Conservation (phyloP, 2,329 filamentous ascomycete genomes). For the Cladosporium sp. region DNA sequence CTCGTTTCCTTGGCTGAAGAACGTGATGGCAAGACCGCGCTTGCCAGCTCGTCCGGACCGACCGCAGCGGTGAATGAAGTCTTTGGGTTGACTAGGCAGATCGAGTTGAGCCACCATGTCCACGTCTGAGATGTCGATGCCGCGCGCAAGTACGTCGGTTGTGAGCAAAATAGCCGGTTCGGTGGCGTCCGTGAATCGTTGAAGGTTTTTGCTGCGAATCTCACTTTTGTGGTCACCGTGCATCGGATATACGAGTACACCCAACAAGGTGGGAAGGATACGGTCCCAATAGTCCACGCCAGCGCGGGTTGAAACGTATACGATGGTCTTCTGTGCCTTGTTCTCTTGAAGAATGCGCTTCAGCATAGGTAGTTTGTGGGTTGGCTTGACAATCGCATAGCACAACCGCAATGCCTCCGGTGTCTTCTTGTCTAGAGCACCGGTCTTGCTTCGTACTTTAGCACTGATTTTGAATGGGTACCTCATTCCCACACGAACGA, state of each 20-base stretch:
- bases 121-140: constrained; percentile 85
- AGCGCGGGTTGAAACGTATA: constrained; percentile 91
- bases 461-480: constrained; percentile 95
- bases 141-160: constrained; percentile 85
- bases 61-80: constrained; percentile 63
- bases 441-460: constrained; percentile 74
- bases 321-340: constrained; percentile 72
- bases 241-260: constrained; percentile 69
- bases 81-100: constrained; percentile 81
- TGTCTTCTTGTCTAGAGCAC: constrained; percentile 76
- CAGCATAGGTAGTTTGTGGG: constrained; percentile 73
- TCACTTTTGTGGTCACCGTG: constrained; percentile 90
- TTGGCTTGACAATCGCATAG: constrained; percentile 70
- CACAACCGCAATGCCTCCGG: constrained; percentile 91
- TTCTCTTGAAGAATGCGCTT: constrained; percentile 60
- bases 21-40: constrained; percentile 76
- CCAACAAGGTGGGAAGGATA: constrained; percentile 66
- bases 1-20: constrained; percentile 79
- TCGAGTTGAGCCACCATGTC: constrained; percentile 89
- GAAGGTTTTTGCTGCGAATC: constrained; percentile 83
- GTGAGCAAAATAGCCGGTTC: constrained; percentile 79
- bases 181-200: constrained; percentile 68
- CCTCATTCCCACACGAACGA: constrained; percentile 83
- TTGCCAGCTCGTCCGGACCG: constrained; percentile 60
- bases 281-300: constrained; percentile 92